Percentiles rank a stretch among this genome's conserved stretches.
phyloP scores from a whole-genome alignment of 140 eudicot genomes.

The Stevia rebaudiana region DNA sequence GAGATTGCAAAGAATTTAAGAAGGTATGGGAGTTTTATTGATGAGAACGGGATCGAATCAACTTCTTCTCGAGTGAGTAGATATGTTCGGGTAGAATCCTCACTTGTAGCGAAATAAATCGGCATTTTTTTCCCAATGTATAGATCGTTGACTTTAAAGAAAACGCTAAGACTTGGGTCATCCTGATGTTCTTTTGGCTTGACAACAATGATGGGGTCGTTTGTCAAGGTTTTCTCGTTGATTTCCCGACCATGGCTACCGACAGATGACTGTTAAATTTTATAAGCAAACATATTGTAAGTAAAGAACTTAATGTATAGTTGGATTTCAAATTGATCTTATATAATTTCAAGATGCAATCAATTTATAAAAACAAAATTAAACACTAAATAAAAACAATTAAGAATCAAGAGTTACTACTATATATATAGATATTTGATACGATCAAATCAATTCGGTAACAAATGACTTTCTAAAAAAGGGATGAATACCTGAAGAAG shows the following conservation, averaged over 20 bases:
- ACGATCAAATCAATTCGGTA: no score
- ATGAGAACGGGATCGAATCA: constrained; percentile 45
- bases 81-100: constrained; percentile 24
- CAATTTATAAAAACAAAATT: background rate
- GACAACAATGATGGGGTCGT: background rate
- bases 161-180: constrained; percentile 38
- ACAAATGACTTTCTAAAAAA: no score
- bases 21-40: constrained; percentile 24
- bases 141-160: constrained; percentile 44
- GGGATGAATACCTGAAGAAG: constrained; percentile 19
- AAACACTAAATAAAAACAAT: background rate
- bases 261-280: background rate
- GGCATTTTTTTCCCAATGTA: constrained; percentile 38
- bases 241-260: background rate
- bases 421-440: no score
- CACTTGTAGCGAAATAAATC: constrained; percentile 29
- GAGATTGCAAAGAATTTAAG: constrained; percentile 35
- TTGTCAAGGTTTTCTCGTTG: background rate
- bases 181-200: background rate
- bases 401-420: background rate
- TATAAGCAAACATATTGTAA: background rate
- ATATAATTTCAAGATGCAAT: background rate
- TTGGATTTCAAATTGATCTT: background rate
- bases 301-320: no score
- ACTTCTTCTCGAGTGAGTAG: constrained; percentile 41